These are phyloP conservation scores for Coemansia reversa DNA, from an alignment of 192 early-diverging fungal species.

Conservation along the genomic window DNA sequence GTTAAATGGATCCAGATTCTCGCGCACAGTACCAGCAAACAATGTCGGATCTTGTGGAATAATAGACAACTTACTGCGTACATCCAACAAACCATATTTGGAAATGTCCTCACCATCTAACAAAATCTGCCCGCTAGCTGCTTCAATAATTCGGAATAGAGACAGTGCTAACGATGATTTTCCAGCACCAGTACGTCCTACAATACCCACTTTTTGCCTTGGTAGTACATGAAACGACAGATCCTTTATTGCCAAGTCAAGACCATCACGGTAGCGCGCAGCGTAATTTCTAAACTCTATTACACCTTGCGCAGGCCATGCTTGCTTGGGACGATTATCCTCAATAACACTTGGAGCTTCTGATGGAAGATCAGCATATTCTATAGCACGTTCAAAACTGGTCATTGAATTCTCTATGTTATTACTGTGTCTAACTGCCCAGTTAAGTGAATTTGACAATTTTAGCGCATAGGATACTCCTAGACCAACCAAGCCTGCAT, in stretches of 20 bases:
- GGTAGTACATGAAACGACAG: conserved; percentile 69
- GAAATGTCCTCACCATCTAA: conserved; percentile 79
- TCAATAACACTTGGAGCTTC: conserved; percentile 60
- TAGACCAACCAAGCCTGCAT: conserved; percentile 82
- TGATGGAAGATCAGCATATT: conserved; percentile 75
- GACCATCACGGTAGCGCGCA: conserved; percentile 63
- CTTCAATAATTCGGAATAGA: conserved; percentile 74
- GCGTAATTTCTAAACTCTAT: conserved; percentile 65
- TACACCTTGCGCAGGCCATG: conserved; percentile 67
- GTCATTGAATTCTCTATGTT: conserved; percentile 81
- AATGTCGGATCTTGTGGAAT: conserved; percentile 86
- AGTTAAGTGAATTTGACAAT: conserved; percentile 72
- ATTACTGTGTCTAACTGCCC: conserved; percentile 70
- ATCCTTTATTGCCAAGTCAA: conserved; percentile 65
- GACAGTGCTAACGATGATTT: conserved; percentile 68
- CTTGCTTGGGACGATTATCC: conserved; percentile 44
- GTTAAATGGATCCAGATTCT: conserved; percentile 84
- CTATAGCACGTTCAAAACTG: conserved; percentile 73
- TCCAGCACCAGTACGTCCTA: conserved; percentile 80
- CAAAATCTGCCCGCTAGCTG: no score
- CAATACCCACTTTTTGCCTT: conserved; percentile 79
- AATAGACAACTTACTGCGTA: conserved; percentile 74
- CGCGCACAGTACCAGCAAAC: conserved; percentile 68
- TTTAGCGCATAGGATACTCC: conserved; percentile 73
- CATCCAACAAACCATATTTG: conserved; percentile 66